Conservation (phyloP, 1,284 basidiomycete genomes). For the Erythrobasidium hasegawianum region DNA sequence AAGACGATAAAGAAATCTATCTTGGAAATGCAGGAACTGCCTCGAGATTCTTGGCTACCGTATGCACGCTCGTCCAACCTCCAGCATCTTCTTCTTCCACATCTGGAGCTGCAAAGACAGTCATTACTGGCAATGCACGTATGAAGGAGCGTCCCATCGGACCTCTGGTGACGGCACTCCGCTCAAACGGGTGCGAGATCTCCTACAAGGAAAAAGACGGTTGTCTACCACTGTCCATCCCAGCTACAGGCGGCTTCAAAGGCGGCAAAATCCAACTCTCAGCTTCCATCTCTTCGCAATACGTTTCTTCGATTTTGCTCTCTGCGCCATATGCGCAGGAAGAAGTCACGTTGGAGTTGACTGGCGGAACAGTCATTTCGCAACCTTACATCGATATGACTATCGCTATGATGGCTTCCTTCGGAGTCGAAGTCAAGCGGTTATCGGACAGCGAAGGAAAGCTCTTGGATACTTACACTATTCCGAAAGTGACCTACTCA, state of each 20-base stretch:
- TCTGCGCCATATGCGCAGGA: constrained; percentile 89
- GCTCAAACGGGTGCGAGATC: constrained; percentile 74
- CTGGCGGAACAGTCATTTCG: constrained; percentile 89
- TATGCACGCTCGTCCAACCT: constrained; percentile 73
- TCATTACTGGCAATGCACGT: constrained; percentile 93
- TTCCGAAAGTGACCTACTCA: constrained; percentile 73
- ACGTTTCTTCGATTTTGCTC: constrained; percentile 92
- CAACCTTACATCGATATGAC: constrained; percentile 99
- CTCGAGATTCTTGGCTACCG: constrained; percentile 93
- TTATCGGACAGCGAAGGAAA: constrained; percentile 63
- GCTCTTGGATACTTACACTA: constrained; percentile 74
- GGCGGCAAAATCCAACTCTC: constrained; percentile 83
- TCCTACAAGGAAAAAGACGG: constrained; percentile 74
- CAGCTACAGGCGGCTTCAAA: constrained; percentile 68
- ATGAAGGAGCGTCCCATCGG: constrained; percentile 98
- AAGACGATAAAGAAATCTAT: constrained; percentile 80
- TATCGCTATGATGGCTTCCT: constrained; percentile 94
- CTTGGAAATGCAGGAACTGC: constrained; percentile 97
- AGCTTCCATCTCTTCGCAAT: constrained; percentile 94
- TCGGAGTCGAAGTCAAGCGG: constrained; percentile 76
- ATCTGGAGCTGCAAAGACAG: constrained; percentile 53
- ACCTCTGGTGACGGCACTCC: constrained; percentile 87
- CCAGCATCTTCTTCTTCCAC: constrained; percentile 50
- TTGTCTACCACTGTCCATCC: constrained; percentile 83
- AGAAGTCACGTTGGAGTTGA: constrained; percentile 79